These are phyloP conservation scores for Luzula sylvatica DNA, from an alignment of 176 grass and related monocot genomes.

Conservation along the genomic window DNA sequence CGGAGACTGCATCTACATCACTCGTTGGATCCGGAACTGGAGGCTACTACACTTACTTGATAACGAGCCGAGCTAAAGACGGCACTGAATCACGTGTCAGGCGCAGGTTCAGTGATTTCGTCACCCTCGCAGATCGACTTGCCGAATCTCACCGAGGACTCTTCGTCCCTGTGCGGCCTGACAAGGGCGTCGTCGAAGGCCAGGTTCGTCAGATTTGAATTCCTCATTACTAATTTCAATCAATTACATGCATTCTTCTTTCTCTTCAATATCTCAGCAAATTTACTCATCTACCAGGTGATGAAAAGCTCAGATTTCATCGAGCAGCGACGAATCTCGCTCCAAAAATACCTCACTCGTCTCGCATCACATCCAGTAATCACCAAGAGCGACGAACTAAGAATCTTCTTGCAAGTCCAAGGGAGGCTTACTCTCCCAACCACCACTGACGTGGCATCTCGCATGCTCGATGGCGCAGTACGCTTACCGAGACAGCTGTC, in stretches of 20 bases:
- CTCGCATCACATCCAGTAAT: conserved; percentile 74
- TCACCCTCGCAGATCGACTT: conserved; percentile 86
- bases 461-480: conserved; percentile 76
- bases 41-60: conserved; percentile 78
- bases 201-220: conserved; percentile 19
- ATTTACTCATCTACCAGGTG: conserved; percentile 35
- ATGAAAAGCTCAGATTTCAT: conserved; percentile 94
- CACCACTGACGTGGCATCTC: conserved; percentile 75
- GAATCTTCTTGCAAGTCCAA: conserved; percentile 75
- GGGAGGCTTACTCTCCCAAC: conserved; percentile 73
- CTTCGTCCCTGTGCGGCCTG: conserved; percentile 77
- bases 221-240: no score
- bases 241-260: no score
- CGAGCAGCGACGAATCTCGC: conserved; percentile 47
- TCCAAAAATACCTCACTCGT: conserved; percentile 72
- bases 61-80: conserved; percentile 39
- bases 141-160: conserved; percentile 68
- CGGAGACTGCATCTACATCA: conserved; percentile 48
- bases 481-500: conserved; percentile 67
- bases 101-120: conserved; percentile 92
- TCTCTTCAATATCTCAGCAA: no score
- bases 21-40: conserved; percentile 47
- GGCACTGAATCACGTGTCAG: conserved; percentile 34
- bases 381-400: conserved; percentile 72
- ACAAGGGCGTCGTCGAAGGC: conserved; percentile 89